Conservation (phyloP, 257 asterid genomes). For the Jaltomata sinuosa region DNA sequence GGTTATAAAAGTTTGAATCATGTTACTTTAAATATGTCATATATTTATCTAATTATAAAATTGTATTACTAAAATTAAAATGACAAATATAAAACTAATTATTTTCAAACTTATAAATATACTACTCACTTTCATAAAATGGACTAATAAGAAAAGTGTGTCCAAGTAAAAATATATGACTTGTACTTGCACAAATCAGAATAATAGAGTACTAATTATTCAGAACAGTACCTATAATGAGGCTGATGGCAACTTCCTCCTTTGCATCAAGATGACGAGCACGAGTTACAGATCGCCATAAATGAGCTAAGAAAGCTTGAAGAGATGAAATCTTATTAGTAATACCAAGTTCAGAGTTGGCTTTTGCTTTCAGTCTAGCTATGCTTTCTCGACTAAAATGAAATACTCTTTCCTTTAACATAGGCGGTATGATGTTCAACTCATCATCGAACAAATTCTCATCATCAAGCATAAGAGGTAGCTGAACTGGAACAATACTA, state of each 20-base stretch:
- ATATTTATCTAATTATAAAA: no score
- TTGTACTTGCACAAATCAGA: no score
- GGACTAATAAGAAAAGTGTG: no score
- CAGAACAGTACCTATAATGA: no score
- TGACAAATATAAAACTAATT: no score
- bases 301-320: conserved; percentile 3
- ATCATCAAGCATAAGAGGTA: conserved; percentile 10
- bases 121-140: no score
- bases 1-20: no score
- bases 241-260: conserved; percentile 2
- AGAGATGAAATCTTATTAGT: conserved; percentile 13
- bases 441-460: not conserved
- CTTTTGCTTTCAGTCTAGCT: conserved; percentile 21
- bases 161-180: no score
- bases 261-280: not conserved
- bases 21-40: no score
- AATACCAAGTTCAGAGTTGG: conserved; percentile 16
- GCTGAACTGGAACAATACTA: not conserved
- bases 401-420: conserved; percentile 14
- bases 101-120: no score
- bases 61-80: no score
- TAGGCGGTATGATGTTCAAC: not conserved
- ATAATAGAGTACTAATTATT: no score
- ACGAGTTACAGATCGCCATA: conserved; percentile 32
- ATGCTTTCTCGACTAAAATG: conserved; percentile 17